Base-by-base conservation (phyloP, 352 stramenopile species). In the Globisporangium solare region DNA sequence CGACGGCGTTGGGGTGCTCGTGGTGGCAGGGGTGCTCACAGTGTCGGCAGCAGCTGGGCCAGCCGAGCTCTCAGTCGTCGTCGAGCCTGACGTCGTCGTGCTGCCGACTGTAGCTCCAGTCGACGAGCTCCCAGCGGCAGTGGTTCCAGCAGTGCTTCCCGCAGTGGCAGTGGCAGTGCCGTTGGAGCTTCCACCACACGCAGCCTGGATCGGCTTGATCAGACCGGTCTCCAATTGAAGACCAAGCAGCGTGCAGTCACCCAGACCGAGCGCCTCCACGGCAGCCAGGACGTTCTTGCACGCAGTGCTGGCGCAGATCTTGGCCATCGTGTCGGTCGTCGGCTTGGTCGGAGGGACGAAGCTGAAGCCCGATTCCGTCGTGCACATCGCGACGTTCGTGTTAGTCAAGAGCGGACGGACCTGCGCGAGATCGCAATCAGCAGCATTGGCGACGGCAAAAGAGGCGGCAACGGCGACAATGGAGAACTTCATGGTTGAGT, bases 331-430 rank as follows among this genome's bases (percentile, higher is more conserved):
- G 0, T 53, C 60, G 13, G n/a, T 54, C 0, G 53, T 47, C 2
- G 61, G 63, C 10, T 43, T 42, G 22, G 17, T 42, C 4, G 20
- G 45, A 22, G 52, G 43, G 2, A 51, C 13, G 24, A 58, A 24
- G 10, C 22, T 72, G 51, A 17, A 77, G 27, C 45, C 74, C 64
- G 47, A 76, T 68, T 18, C 69, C 60, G 11, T n/a, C 6, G 22
- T 18, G 52, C 52, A 58, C 13, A 11, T 18, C 20, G 24, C n/a
- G 8, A 58, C 10, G 24, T 51, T 37, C 2, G 17, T 15, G 31
- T 58, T 18, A 10, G 8, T 4, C 2, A 51, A 51, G 40, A 58
- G 43, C 17, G 52, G 40, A 20, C 24, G 50, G 21, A 42, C 10
- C 43, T 17, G 4, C 7, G 1, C 10, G 7, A 51, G 20, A 42